phyloP scores from a whole-genome alignment of 2,329 filamentous ascomycete species.

The Fragosphaeria purpurea region DNA sequence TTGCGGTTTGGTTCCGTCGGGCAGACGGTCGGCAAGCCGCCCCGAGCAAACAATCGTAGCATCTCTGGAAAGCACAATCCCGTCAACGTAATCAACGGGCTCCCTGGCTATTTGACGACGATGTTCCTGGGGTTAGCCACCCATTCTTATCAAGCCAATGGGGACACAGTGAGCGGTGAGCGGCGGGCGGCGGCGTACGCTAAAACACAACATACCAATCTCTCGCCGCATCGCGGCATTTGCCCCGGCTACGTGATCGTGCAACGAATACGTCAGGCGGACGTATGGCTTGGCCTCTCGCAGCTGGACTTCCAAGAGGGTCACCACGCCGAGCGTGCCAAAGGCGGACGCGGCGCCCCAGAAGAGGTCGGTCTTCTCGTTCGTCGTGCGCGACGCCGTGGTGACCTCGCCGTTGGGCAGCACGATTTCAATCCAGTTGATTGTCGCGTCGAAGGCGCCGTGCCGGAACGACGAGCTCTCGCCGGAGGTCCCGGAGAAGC shows the following conservation, averaged over 20 bases:
- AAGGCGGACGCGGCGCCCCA: constrained; percentile 48
- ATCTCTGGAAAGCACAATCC: constrained; percentile 49
- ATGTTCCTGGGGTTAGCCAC: background rate
- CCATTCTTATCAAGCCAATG: too few relatives aligned
- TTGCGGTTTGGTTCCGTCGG: constrained; percentile 22
- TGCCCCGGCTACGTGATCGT: constrained; percentile 31
- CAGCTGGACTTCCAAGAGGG: constrained; percentile 47
- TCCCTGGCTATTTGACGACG: background rate
- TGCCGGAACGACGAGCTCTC: constrained; percentile 58
- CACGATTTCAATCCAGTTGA: constrained; percentile 54
- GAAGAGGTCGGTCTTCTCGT: constrained; percentile 44
- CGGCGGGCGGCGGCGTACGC: too few relatives aligned
- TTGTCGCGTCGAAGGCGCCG: constrained; percentile 55
- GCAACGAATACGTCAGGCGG: constrained; percentile 42
- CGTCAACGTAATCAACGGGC: constrained; percentile 54
- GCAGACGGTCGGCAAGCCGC: constrained; percentile 38
- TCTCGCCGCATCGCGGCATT: constrained; percentile 30
- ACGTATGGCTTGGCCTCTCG: constrained; percentile 44
- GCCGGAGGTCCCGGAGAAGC: constrained; percentile 55
- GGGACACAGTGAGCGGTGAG: too few relatives aligned
- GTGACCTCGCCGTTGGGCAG: constrained; percentile 47
- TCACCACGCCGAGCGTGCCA: constrained; percentile 52
- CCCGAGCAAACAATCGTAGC: constrained; percentile 53
- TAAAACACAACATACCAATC: constrained; percentile 3
- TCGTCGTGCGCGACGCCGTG: constrained; percentile 28